Evolutionary conservation across 345 rosid species (phyloP), one percentile per base, ranked within the genome.

Genomic region (Euphorbia pulcherrima): DNA sequence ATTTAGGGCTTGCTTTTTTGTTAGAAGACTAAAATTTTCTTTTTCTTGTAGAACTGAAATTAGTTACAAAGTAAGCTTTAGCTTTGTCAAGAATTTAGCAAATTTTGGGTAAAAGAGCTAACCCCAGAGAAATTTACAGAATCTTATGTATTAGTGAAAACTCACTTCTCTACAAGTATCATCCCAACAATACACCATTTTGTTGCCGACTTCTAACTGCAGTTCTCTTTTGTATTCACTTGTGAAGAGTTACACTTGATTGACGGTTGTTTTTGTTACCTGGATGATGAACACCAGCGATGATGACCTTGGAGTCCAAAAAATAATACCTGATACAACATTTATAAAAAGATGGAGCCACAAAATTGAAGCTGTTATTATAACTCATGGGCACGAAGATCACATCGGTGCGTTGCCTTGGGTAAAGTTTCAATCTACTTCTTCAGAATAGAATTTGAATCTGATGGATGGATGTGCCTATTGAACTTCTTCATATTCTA

Each of bases 391-490:
- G 70, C 99, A 94, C 33, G 99, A 94, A 82, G 99, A 94, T 86
- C 99, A 94, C 97, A 94, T 94, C 76, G 99, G 99, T 85, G 97
- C 99, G 58, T 89, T 94, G 95, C 97, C 99, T 73, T 94, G 99
- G 99, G 99, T 94, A 94, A 87, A 73, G 83, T 71, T 78, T 83
- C 88, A 78, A 69, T 79, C 85, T 64, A 71, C 76, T 77, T 69
- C 78, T 73, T 63, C 72, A 16, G 57, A 60, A 64, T 30, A 21
- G 7, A 33, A 27, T 37, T 51, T 21, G 40, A 46, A 35, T 62
- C 33, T 60, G 53, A 21, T 39, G 26, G 50, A 61, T 39, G 29
- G 62, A 62, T 18, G 40, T 27, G 62, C 68, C 50, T 51, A 27
- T 56, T 75, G 50, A 57, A 28, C 53, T 59, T 6, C 26, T 41